A percentile compares a stretch with the other conserved stretches of the same genome.
These are phyloP conservation scores for Geum urbanum DNA, from an alignment of 306 rosid genomes.

Conservation along the genomic window DNA sequence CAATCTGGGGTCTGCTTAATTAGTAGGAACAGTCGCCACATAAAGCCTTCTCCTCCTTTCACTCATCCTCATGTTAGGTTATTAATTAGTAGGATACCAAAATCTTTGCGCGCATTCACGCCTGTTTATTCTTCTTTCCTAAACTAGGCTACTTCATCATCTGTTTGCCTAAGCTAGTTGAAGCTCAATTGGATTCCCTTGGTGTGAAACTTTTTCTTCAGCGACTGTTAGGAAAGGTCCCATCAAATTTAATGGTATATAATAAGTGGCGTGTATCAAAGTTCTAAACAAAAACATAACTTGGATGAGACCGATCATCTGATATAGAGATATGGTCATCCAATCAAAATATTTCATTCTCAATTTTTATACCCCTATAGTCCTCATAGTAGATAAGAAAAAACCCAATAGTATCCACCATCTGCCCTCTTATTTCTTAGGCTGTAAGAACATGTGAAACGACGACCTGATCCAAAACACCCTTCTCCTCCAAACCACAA, in stretches of 20 bases:
- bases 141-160: not conserved
- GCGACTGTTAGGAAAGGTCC: constrained; percentile 2
- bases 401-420: too few species aligned
- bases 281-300: too few species aligned
- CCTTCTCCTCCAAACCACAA: too few species aligned
- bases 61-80: not conserved
- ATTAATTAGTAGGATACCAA: constrained; percentile 6
- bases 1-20: not conserved
- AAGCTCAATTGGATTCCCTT: constrained; percentile 11
- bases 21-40: constrained; percentile 4
- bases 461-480: too few species aligned
- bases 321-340: too few species aligned
- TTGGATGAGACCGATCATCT: too few species aligned
- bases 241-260: constrained; percentile 7
- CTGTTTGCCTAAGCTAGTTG: constrained; percentile 1
- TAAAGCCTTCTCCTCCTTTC: not conserved
- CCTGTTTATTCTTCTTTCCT: constrained; percentile 6
- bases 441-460: too few species aligned
- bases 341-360: too few species aligned
- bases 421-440: too few species aligned
- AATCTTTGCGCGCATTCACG: constrained; percentile 2
- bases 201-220: not conserved
- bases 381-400: too few species aligned
- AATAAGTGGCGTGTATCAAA: not conserved
- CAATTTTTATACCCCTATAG: too few species aligned